Evolutionary conservation across 768 basidiomycete species (phyloP).

Genomic region (Mycena filopes): DNA sequence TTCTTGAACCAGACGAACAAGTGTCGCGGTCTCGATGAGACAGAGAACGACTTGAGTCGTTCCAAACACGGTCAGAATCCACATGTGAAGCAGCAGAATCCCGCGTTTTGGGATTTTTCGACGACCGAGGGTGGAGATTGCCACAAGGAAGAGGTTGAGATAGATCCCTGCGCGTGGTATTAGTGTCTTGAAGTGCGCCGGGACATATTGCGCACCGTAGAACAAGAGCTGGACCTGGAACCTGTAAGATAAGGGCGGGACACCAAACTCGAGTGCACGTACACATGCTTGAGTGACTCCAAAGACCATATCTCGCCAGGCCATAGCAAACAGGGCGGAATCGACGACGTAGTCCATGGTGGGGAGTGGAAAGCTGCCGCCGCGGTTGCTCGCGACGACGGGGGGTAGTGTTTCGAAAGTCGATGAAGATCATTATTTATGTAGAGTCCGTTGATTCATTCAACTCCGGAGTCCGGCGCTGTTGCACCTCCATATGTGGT

Average conservation of each 20-base stretch:
- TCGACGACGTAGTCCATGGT: too few relatives aligned
- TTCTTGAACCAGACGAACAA: neutral
- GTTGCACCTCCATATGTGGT: too few relatives aligned
- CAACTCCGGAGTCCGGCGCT: too few relatives aligned
- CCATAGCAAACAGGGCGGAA: too few relatives aligned
- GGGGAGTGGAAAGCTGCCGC: too few relatives aligned
- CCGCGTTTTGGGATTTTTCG: neutral
- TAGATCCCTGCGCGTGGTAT: neutral
- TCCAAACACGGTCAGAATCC: neutral
- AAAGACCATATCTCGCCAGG: too few relatives aligned
- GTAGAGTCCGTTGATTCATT: too few relatives aligned
- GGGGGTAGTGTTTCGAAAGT: too few relatives aligned
- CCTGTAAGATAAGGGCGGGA: neutral
- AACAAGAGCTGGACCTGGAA: neutral
- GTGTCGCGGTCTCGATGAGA: too few relatives aligned
- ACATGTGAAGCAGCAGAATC: neutral
- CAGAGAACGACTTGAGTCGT: neutral
- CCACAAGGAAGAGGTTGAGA: neutral
- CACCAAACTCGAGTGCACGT: neutral
- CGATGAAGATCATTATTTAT: too few relatives aligned
- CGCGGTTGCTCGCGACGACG: too few relatives aligned
- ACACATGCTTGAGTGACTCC: neutral
- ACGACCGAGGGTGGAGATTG: conserved; percentile 1
- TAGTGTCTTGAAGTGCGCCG: neutral
- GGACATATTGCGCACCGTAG: neutral